Evolutionary conservation across 2,329 filamentous ascomycete genomes (phyloP), one percentile per base, ranked within the genome.

Genomic region (Colletotrichum eleusines): DNA sequence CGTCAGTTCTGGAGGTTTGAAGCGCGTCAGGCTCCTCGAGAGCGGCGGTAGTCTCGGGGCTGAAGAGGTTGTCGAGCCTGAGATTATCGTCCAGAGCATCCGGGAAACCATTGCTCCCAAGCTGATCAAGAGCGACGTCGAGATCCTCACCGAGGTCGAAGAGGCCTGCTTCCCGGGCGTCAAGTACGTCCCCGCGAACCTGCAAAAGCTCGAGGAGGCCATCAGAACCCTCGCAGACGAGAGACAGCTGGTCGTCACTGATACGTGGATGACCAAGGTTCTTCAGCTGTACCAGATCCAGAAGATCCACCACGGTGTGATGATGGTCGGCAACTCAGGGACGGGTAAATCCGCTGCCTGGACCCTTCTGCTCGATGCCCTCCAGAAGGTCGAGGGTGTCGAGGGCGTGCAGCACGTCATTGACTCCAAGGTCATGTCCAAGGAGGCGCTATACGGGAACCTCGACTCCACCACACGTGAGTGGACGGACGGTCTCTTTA

Each of bases 271-370:
- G 89, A 96, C 94, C 69, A 99, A 99, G 84, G 91, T 97, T 42
- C 87, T 99, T 11, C 96, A 99, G 80, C 88, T 99, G 2, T 98
- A 97, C 80, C 96, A 99, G 80, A 99, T 99, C 73, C 96, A 98
- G 81, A 93, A 91, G 74, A 94, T 99, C 69, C 96, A 99, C 78
- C 96, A 99, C 76, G 96, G 96, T 91, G 96, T 99, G 35, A 99
- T 99, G 97, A 98, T 99, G 96, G 96, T 99, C 12, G 96, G 96
- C 73, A 94, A 94, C 78, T 98, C 97, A 38, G 96, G 97, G n/a
- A 92, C 95, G 55, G 97, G 97, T 78, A 99, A 99, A 83, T 98
- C 96, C 50, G 91, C 93, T 1, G 93, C 96, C 6, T 99, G 97
- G 96, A 94, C 93, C 77, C 90, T 97, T 51, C 86, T 99, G 62